Base-by-base conservation (phyloP, 345 rosid species). In the Erodium maritimum region DNA sequence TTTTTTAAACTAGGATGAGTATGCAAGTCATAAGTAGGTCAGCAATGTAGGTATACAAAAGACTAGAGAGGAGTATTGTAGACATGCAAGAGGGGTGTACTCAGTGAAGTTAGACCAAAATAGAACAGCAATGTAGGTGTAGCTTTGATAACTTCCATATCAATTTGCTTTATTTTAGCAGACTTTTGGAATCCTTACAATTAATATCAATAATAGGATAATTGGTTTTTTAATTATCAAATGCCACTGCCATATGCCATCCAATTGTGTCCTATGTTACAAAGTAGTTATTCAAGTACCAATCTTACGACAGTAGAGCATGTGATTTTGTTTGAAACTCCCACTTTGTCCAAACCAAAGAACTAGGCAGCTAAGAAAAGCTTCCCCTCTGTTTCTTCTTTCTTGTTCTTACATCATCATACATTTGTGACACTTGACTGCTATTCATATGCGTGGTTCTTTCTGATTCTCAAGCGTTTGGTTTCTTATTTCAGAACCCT, bases 401-500 rank as follows among this genome's bases (percentile, higher is more conserved):
- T 37, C 13, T 11, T 37, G 6, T 37, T 5, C 46, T 37, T 37
- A 37, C 33, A 2, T 37, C 13, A 11, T 37, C 10, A 12, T 12
- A 37, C 14, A 37, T 6, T 37, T 34, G 16, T 34, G 21, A 34
- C n/a, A n/a, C 11, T 42, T n/a, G 22, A 57, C 60, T 34, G 0
- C 7, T 25, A 25, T 9, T 29, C n/a, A 42, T 7, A 57, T 19
- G 12, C 33, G 48, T 20, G 22, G 45, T 54, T 54, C 23, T 3
- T 54, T 21, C 19, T 54, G 8, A 21, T 25, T 3, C 21, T 19
- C 21, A 12, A 16, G 5, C 45, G 45, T 54, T 63, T 22, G 21
- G 20, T 14, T 17, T 25, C 53, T 59, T 54, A 21, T 54, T 34
- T 58, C 91, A 94, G 99, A 85, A 85, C 60, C 84, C 95, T 65